Percentiles rank a stretch among this genome's conserved stretches.
phyloP scores from a whole-genome alignment of 2,329 filamentous ascomycete genomes.

The Calonectria fujianensis region DNA sequence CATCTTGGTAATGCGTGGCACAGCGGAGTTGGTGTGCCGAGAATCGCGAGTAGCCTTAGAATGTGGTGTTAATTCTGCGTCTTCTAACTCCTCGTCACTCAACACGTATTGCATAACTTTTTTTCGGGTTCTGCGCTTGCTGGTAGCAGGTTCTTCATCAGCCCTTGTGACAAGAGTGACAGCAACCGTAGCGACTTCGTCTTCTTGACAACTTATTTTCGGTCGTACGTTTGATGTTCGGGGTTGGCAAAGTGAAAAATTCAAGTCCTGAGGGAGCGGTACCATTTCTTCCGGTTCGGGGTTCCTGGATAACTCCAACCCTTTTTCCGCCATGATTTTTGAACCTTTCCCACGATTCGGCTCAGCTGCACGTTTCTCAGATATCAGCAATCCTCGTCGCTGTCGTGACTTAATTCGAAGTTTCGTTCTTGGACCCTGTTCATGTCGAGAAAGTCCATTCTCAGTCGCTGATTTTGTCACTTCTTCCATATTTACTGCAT shows the following conservation, averaged over 20 bases:
- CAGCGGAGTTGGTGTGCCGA: slow-evolving; percentile 41
- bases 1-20: slow-evolving; percentile 63
- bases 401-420: slow-evolving; percentile 68
- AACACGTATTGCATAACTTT: not conserved
- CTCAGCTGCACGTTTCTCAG: slow-evolving; percentile 57
- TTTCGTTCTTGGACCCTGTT: slow-evolving; percentile 63
- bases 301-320: not conserved
- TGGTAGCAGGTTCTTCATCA: not conserved
- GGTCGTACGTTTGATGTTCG: not conserved
- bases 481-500: not conserved
- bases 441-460: not conserved
- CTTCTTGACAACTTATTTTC: not conserved
- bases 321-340: slow-evolving; percentile 4
- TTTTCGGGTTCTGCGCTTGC: slow-evolving; percentile 23
- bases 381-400: slow-evolving; percentile 68
- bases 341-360: slow-evolving; percentile 14
- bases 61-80: not conserved
- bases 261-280: not conserved
- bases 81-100: slow-evolving; percentile 38
- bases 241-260: not conserved
- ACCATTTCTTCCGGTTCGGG: not conserved
- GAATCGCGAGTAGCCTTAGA: slow-evolving; percentile 20
- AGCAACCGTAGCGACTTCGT: not conserved
- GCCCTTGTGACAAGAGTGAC: not conserved
- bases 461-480: not conserved